Conservation (phyloP, 306 rosid genomes). For the peach (Prunus persica) region DNA sequence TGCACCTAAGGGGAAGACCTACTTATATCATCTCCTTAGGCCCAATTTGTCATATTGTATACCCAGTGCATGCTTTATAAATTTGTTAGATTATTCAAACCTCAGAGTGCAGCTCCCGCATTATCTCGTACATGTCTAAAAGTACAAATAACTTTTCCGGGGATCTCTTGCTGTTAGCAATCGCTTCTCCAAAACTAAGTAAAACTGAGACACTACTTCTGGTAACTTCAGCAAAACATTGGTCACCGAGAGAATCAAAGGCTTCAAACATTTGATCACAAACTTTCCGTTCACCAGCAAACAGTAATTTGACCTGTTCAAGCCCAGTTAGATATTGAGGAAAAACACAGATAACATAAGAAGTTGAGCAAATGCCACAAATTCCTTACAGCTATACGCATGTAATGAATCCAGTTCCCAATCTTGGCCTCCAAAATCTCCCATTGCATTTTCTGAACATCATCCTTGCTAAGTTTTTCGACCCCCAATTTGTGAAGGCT, state of each 20-base stretch:
- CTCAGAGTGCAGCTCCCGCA: slow-evolving; percentile 97
- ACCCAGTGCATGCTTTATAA: slow-evolving; percentile 10
- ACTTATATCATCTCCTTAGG: not conserved
- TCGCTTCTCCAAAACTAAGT: slow-evolving; percentile 95
- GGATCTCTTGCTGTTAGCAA: slow-evolving; percentile 93
- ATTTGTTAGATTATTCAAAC: slow-evolving; percentile 30
- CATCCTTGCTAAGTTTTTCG: slow-evolving; percentile 94
- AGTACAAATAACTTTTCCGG: slow-evolving; percentile 96
- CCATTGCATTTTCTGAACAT: slow-evolving; percentile 96
- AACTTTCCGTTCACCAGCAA: slow-evolving; percentile 92
- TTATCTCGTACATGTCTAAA: slow-evolving; percentile 95
- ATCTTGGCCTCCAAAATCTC: slow-evolving; percentile 98
- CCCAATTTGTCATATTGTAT: not conserved
- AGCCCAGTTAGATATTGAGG: slow-evolving; percentile 23
- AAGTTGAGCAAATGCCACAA: slow-evolving; percentile 13
- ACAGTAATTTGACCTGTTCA: slow-evolving; percentile 81
- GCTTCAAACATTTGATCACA: slow-evolving; percentile 90
- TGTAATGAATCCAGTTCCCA: slow-evolving; percentile 98
- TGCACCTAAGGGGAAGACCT: not conserved
- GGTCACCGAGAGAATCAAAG: slow-evolving; percentile 79
- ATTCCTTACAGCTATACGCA: slow-evolving; percentile 93
- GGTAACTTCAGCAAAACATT: slow-evolving; percentile 94
- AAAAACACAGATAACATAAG: not conserved
- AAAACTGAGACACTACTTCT: slow-evolving; percentile 78
- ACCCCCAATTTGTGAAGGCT: slow-evolving; percentile 90